Percentiles rank a stretch among this genome's conserved stretches.
phyloP scores from a whole-genome alignment of 108 stramenopile genomes.

The Cyclotella sp. region DNA sequence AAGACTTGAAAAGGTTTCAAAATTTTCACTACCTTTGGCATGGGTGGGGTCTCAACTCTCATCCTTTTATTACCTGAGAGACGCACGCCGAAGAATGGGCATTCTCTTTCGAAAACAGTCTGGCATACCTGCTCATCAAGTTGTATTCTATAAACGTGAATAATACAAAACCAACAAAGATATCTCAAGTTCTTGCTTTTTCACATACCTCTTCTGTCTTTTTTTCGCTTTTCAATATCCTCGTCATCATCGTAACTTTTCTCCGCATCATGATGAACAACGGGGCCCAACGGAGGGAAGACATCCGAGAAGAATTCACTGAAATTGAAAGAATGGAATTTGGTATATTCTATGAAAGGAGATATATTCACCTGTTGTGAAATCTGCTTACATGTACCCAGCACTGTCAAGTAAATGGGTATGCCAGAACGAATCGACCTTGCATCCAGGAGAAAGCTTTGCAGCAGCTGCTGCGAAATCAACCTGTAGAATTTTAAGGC shows the following conservation, averaged over 20 bases:
- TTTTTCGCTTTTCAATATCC: background rate
- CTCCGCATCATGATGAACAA: conserved; percentile 19
- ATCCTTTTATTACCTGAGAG: background rate
- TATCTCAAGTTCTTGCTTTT: background rate
- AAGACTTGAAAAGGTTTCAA: background rate
- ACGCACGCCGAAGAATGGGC: conserved; percentile 9
- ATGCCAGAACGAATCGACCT: conserved; percentile 24
- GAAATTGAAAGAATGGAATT: background rate
- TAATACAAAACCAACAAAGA: background rate
- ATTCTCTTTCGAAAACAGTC: conserved; percentile 2
- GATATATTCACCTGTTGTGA: background rate
- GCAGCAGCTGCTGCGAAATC: conserved; percentile 9
- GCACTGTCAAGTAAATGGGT: conserved; percentile 18
- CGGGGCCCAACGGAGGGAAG: background rate
- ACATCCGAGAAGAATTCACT: conserved; percentile 11
- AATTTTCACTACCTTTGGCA: background rate
- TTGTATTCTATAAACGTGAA: background rate
- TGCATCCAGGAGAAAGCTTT: conserved; percentile 10
- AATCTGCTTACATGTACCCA: conserved; percentile 16
- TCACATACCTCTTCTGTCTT: conserved; percentile 12
- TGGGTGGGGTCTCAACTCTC: background rate
- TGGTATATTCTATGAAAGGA: background rate
- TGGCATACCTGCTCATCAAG: background rate
- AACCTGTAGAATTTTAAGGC: background rate
- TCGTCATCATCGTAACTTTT: conserved; percentile 10